Base-by-base conservation (phyloP, 2,329 filamentous ascomycete genomes). In the Aaosphaeria arxii region DNA sequence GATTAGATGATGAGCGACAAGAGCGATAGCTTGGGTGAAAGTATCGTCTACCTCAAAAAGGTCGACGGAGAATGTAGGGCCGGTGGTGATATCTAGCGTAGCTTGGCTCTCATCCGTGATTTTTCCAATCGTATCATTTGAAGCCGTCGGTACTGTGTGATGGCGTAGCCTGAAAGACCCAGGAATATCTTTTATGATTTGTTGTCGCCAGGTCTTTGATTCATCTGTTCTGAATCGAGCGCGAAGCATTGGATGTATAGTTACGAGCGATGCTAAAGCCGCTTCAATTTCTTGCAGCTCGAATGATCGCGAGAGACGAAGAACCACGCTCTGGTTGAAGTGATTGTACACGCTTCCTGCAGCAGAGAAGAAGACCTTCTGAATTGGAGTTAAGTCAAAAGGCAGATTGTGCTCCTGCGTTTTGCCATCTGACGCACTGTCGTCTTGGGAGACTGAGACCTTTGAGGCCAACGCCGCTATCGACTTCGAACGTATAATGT, bases 21-120 rank as follows among this genome's bases (percentile, higher is more conserved):
- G 70, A 48, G 29, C 71, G 53, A 61, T 71, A 50, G 58, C 56
- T 11, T 53, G 72, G 45, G 45, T 70, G 48, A 62, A 58, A 11
- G 59, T 55, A 1, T 64, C 63, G 35, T 69, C 52, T 3, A 71
- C 49, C 5, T 68, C 53, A 48, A 77, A 72, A 7, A 77, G 51
- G 45, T 77, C 72, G 4, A 73, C 63, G 0, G 71, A 70, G 31
- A 77, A 58, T 0, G 75, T 54, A 1, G 75, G 70, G 0, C 71
- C 70, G 24, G 54, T 47, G 5, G 56, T 51, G 32, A 72, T 63
- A 36, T 71, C 53, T 5, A 72, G 51, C 3, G 61, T 59, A 0
- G 58, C 53, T 46, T 71, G 64, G 36, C 53, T 66, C 7, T 63
- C 48, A 41, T 66, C 59, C 7, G 71, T 50, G 11, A 62, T 53